Conservation (phyloP, 352 stramenopile genomes). For the Globisporangium irregulare region DNA sequence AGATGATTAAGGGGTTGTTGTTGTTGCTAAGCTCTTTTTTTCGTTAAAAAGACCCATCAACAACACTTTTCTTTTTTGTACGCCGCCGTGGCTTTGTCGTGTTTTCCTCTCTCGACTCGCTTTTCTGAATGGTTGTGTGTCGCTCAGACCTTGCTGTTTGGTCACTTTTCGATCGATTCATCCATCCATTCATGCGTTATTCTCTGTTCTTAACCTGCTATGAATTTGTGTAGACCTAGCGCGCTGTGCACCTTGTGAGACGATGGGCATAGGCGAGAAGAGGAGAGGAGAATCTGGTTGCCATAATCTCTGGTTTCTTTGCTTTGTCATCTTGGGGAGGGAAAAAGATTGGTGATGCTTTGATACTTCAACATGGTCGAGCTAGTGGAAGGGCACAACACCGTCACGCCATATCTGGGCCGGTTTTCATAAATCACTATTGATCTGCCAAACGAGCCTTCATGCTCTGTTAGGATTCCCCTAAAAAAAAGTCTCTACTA, state of each 20-base stretch:
- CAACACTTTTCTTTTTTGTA: constrained; percentile 9
- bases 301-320: neutral
- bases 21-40: constrained; percentile 3
- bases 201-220: too few species aligned
- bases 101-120: neutral
- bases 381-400: neutral
- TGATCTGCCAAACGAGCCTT: neutral
- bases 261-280: neutral
- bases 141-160: neutral
- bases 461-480: neutral
- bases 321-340: neutral
- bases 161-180: neutral
- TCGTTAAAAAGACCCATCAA: constrained; percentile 4
- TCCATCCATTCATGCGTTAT: too few species aligned
- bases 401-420: neutral
- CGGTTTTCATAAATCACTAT: neutral
- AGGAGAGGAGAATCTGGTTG: neutral
- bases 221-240: too few species aligned
- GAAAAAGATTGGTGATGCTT: neutral
- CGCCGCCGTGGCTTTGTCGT: neutral
- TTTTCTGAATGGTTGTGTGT: neutral
- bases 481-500: neutral
- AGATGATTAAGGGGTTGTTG: constrained; percentile 3
- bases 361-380: neutral
- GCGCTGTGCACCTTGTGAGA: neutral